A percentile compares a stretch with the other conserved stretches of the same genome.
Evolutionary conservation across 1,139 yeast genomes (phyloP).

Genomic region (Debaryomycetaceae sp.): DNA sequence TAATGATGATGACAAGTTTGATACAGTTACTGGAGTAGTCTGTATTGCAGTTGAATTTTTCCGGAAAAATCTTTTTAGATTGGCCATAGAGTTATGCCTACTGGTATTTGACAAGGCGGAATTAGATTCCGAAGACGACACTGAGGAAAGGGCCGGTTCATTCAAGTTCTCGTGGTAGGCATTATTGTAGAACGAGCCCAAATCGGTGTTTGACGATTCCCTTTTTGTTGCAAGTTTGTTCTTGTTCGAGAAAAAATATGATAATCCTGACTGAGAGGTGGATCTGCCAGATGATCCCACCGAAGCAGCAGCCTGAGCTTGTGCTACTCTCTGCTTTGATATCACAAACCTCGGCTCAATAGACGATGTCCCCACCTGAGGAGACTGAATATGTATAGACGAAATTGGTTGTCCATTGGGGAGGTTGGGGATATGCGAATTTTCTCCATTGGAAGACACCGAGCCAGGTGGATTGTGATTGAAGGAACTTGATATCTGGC

Average conservation of each 20-base stretch:
- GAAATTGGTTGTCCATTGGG: constrained; percentile 55
- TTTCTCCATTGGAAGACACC: constrained; percentile 8
- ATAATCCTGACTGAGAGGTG: constrained; percentile 49
- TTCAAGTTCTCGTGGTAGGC: constrained; percentile 30
- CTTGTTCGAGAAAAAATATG: constrained; percentile 41
- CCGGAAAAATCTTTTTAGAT: constrained; percentile 59
- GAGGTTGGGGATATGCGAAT: constrained; percentile 39
- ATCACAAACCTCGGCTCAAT: constrained; percentile 73
- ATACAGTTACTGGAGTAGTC: constrained; percentile 20
- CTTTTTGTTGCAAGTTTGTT: constrained; percentile 24
- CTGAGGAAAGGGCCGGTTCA: constrained; percentile 37
- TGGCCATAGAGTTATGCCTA: constrained; percentile 73
- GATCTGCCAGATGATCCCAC: constrained; percentile 32
- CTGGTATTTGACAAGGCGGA: constrained; percentile 21
- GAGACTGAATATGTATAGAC: constrained; percentile 66
- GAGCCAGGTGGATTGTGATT: constrained; percentile 8
- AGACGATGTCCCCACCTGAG: constrained; percentile 50
- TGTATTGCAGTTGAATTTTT: constrained; percentile 33
- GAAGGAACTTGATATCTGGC: constrained; percentile 14
- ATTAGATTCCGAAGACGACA: constrained; percentile 36
- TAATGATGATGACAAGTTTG: constrained; percentile 42
- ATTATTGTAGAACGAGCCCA: constrained; percentile 45
- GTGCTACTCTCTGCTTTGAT: constrained; percentile 68
- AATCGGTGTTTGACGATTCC: constrained; percentile 37
- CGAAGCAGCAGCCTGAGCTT: constrained; percentile 43